These are phyloP conservation scores for Salvia miltiorrhiza DNA, from an alignment of 257 asterid species.

Conservation along the genomic window DNA sequence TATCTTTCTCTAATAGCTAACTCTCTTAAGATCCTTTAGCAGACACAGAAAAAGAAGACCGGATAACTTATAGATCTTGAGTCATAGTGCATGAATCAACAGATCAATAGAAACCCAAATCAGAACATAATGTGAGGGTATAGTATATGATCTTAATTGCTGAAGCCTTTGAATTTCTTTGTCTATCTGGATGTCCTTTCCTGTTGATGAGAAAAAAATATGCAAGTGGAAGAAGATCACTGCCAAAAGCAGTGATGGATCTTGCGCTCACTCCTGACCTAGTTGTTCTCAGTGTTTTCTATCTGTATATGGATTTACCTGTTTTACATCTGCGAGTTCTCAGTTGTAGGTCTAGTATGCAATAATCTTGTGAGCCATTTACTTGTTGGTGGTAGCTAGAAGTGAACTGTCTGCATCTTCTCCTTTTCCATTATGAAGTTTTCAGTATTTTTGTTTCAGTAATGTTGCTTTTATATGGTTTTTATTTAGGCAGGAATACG, in stretches of 20 bases:
- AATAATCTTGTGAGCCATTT: background rate
- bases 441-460: background rate
- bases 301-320: background rate
- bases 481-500: conserved; percentile 7
- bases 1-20: background rate
- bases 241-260: background rate
- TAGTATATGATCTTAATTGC: background rate
- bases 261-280: background rate
- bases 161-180: background rate
- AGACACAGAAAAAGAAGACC: background rate
- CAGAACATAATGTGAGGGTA: background rate
- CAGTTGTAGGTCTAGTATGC: background rate
- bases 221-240: background rate
- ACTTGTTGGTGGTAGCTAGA: background rate
- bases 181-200: background rate
- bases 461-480: background rate
- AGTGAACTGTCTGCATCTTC: background rate
- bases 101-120: background rate
- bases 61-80: background rate
- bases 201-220: background rate
- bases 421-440: background rate
- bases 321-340: background rate
- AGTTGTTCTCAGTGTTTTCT: background rate
- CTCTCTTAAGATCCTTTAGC: background rate
- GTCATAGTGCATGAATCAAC: background rate